Conservation (phyloP, 768 basidiomycete species). For the Mrakia blollopis region DNA sequence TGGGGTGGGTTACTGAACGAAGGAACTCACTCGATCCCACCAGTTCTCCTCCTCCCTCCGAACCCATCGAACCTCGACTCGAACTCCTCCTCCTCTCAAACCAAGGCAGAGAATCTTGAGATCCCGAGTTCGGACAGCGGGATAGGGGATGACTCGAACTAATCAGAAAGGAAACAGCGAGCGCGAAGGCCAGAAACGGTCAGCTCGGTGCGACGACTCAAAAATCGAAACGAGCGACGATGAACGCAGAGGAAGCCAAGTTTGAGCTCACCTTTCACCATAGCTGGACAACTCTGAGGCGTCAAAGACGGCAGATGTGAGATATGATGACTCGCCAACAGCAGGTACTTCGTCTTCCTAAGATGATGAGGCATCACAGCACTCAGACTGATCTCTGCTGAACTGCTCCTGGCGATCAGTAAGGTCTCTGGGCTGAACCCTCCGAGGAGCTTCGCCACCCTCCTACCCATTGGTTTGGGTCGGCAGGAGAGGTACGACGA, state of each 20-base stretch:
- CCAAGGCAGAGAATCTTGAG: not conserved
- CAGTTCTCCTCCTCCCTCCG: constrained; percentile 2
- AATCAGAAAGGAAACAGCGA: not conserved
- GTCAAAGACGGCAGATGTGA: constrained; percentile 18
- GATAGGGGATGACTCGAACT: not conserved
- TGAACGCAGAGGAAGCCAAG: not conserved
- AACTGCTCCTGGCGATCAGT: not conserved
- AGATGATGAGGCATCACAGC: constrained; percentile 15
- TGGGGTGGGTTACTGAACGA: too few species aligned
- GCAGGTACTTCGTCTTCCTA: not conserved
- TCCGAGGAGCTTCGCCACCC: constrained; percentile 19
- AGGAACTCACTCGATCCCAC: constrained; percentile 6
- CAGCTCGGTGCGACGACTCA: not conserved
- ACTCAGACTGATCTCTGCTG: constrained; percentile 15
- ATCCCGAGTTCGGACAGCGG: not conserved
- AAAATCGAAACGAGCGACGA: not conserved
- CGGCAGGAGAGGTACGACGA: constrained; percentile 11
- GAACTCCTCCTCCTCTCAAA: not conserved
- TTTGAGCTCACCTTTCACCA: not conserved
- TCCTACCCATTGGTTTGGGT: constrained; percentile 26
- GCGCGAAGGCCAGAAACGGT: not conserved
- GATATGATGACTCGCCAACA: constrained; percentile 20
- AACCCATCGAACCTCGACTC: constrained; percentile 17
- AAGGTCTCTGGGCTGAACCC: constrained; percentile 18
- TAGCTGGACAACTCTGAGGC: not conserved